These are phyloP conservation scores for Deuterostichococcus epilithicus DNA, from an alignment of 139 green algal genomes.

Conservation along the genomic window DNA sequence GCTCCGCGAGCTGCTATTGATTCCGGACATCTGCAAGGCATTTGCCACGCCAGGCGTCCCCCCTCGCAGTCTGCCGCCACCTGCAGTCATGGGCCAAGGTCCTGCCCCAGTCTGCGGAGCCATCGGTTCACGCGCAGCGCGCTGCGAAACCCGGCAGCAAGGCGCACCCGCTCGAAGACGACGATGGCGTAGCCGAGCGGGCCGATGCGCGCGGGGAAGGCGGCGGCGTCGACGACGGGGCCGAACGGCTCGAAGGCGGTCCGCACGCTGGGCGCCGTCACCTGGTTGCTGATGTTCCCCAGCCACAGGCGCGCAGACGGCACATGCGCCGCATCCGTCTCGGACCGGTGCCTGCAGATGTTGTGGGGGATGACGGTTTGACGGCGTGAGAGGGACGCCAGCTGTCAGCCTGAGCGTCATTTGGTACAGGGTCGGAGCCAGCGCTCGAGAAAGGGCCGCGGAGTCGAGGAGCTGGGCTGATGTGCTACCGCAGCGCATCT, in stretches of 20 bases:
- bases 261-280: constrained; percentile 34
- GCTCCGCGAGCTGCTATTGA: too few relatives aligned
- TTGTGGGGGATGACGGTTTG: not conserved
- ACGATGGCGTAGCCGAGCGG: constrained; percentile 56
- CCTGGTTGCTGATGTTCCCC: constrained; percentile 47
- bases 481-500: not conserved
- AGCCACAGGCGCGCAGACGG: constrained; percentile 44
- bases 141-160: too few relatives aligned
- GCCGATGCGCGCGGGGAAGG: constrained; percentile 53
- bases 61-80: too few relatives aligned
- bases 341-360: not conserved
- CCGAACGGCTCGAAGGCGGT: constrained; percentile 39
- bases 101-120: too few relatives aligned
- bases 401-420: constrained; percentile 12
- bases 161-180: constrained; percentile 40
- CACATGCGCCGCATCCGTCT: not conserved
- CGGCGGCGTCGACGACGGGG: constrained; percentile 38
- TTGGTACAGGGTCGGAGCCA: not conserved
- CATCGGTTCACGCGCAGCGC: too few relatives aligned
- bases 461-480: not conserved
- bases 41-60: too few relatives aligned
- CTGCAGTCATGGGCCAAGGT: too few relatives aligned
- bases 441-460: not conserved
- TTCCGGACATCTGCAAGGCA: too few relatives aligned
- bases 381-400: not conserved